Evolutionary conservation across 192 early-diverging fungal species (phyloP).

Genomic region (Dispira simplex): DNA sequence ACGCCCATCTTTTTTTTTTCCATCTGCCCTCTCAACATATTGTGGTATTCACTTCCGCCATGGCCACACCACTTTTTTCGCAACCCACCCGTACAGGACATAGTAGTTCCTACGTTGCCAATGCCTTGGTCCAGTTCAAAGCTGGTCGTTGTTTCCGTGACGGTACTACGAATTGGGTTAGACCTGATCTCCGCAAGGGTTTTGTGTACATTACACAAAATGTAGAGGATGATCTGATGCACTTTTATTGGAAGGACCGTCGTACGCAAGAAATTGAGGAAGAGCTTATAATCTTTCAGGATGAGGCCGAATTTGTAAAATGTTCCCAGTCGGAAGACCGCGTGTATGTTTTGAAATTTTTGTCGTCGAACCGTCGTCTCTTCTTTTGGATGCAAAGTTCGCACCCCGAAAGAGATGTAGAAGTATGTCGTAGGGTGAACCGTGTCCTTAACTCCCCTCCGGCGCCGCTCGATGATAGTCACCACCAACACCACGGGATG

Average conservation of each 20-base stretch:
- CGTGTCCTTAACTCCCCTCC: slow-evolving; percentile 24
- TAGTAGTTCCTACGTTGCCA: neutral
- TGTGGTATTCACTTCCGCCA: neutral
- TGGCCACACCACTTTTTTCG: slow-evolving; percentile 7
- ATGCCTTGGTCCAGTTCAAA: slow-evolving; percentile 39
- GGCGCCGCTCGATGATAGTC: slow-evolving; percentile 12
- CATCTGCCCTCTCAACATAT: neutral
- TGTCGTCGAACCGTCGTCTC: slow-evolving; percentile 53
- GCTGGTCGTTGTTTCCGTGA: slow-evolving; percentile 54
- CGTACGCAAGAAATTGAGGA: slow-evolving; percentile 31
- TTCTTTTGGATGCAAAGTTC: slow-evolving; percentile 79
- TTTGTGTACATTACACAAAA: slow-evolving; percentile 18
- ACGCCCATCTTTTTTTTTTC: neutral
- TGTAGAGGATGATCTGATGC: slow-evolving; percentile 54
- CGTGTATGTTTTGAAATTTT: slow-evolving; percentile 69
- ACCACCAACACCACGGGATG: too few relatives aligned
- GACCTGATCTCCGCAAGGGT: slow-evolving; percentile 60
- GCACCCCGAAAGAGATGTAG: slow-evolving; percentile 38
- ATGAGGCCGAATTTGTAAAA: slow-evolving; percentile 53
- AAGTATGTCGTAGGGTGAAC: slow-evolving; percentile 40
- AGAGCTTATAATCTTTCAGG: slow-evolving; percentile 61
- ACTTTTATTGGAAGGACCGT: slow-evolving; percentile 70
- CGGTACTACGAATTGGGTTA: slow-evolving; percentile 43
- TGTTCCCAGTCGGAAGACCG: slow-evolving; percentile 40
- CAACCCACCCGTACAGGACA: neutral